These are phyloP conservation scores for Ogataea nakhonphanomensis DNA, from an alignment of 805 yeast species.

Conservation along the genomic window DNA sequence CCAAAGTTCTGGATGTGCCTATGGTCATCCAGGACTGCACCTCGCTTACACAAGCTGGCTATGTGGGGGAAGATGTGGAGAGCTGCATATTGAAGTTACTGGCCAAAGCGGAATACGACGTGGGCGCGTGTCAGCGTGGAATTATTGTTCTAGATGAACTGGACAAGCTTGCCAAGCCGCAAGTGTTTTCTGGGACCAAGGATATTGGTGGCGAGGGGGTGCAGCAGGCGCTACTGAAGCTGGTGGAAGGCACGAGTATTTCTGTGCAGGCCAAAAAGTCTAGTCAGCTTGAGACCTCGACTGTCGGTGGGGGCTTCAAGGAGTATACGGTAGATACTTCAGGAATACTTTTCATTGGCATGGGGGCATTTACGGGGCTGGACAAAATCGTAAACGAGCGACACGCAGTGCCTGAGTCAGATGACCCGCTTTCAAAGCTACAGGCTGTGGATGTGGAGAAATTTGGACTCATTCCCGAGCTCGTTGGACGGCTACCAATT, in stretches of 20 bases:
- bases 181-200: slow-evolving; percentile 44
- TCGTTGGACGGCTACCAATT: slow-evolving; percentile 57
- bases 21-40: slow-evolving; percentile 61
- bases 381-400: slow-evolving; percentile 46
- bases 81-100: slow-evolving; percentile 51
- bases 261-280: slow-evolving; percentile 37
- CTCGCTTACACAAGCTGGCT: slow-evolving; percentile 61
- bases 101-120: slow-evolving; percentile 48
- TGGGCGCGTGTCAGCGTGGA: slow-evolving; percentile 52
- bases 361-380: slow-evolving; percentile 63
- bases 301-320: slow-evolving; percentile 28
- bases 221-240: slow-evolving; percentile 55
- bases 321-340: slow-evolving; percentile 50
- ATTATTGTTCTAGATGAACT: slow-evolving; percentile 59
- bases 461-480: slow-evolving; percentile 58
- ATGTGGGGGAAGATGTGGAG: slow-evolving; percentile 63
- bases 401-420: slow-evolving; percentile 17
- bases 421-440: slow-evolving; percentile 35
- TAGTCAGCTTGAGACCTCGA: slow-evolving; percentile 12
- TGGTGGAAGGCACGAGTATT: slow-evolving; percentile 55
- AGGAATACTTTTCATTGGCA: slow-evolving; percentile 51
- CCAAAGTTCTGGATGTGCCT: slow-evolving; percentile 50
- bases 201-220: slow-evolving; percentile 67
- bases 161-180: slow-evolving; percentile 52
- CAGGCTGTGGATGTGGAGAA: slow-evolving; percentile 48